Evolutionary conservation across 176 grass and related monocot genomes (phyloP), one percentile per base, ranked within the genome.

Genomic region (Eleusine indica): DNA sequence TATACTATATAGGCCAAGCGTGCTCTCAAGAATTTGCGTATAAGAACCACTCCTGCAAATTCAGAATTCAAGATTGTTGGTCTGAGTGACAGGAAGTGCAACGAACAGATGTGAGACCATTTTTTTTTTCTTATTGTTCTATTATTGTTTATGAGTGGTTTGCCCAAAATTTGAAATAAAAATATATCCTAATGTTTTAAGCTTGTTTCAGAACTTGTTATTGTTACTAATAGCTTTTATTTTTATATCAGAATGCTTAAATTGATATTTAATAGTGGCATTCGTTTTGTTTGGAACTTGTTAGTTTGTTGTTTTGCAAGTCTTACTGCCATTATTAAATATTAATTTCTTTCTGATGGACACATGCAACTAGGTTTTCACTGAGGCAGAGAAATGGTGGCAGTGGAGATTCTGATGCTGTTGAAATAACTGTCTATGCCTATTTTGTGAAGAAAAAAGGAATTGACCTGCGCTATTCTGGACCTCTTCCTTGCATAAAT

Each of bases 11-110:
- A 96, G 94, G 91, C 94, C 32, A 96, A 91, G 62, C 80, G 88
- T 25, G 70, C 76, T 53, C 68, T 96, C 56, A 93, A 87, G 82
- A 93, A 91, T 66, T 67, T 98, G 76, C 87, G 95, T 75, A 69
- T 97, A 39, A 93, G 82, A 72, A 80, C 90, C 5, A 71, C 69
- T 69, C 86, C 83, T 71, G 67, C 65, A 68, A 94, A 94, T 85
- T 66, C 78, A 70, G 92, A 97, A 60, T 91, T 86, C 79, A 97
- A 97, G 81, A 93, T 98, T 76, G 28, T 93, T 86, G 92, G 95
- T 46, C 83, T 98, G 68, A 98, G 92, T 13, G 92, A 94, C 18
- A 70, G 44, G 48, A 94, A 81, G 37, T 98, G 95, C 74, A 82
- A 93, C 0, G 75, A 98, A 75, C 92, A 89, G 38, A 89, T 28